A percentile compares a stretch with the other conserved stretches of the same genome.
phyloP scores from a whole-genome alignment of 73 alveolate genomes.

The Tetrahymena elliotti region DNA sequence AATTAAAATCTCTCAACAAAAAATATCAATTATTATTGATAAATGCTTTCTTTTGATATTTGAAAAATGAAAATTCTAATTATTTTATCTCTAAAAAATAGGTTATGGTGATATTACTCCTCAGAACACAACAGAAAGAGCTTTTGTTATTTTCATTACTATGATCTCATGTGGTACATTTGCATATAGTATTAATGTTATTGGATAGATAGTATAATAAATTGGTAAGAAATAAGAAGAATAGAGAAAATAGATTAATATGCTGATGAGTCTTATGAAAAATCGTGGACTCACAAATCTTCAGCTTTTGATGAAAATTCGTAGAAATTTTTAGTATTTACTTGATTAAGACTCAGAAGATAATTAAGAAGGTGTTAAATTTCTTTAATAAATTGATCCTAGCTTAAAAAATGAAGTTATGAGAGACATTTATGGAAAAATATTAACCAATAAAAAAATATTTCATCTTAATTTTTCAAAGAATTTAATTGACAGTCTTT shows the following conservation, averaged over 20 bases:
- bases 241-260: not conserved
- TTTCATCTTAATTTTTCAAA: not conserved
- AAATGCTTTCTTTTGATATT: too few relatives aligned
- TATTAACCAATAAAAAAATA: not conserved
- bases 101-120: slow-evolving; percentile 50
- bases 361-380: not conserved
- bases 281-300: not conserved
- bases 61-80: too few relatives aligned
- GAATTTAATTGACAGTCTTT: not conserved
- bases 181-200: slow-evolving; percentile 16
- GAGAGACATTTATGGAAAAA: not conserved
- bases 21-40: too few relatives aligned
- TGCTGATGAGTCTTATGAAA: not conserved
- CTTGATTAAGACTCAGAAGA: not conserved
- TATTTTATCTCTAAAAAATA: not conserved
- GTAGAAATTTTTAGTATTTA: not conserved
- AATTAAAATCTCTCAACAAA: not conserved
- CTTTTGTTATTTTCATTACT: slow-evolving; percentile 21
- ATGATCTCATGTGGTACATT: slow-evolving; percentile 12
- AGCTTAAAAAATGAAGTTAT: not conserved
- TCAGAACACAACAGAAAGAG: slow-evolving; percentile 24
- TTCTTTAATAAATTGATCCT: not conserved
- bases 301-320: not conserved
- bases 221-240: not conserved
- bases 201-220: slow-evolving; percentile 10